Conservation (phyloP, 1,284 basidiomycete species). For the Leccinum subrobustum region DNA sequence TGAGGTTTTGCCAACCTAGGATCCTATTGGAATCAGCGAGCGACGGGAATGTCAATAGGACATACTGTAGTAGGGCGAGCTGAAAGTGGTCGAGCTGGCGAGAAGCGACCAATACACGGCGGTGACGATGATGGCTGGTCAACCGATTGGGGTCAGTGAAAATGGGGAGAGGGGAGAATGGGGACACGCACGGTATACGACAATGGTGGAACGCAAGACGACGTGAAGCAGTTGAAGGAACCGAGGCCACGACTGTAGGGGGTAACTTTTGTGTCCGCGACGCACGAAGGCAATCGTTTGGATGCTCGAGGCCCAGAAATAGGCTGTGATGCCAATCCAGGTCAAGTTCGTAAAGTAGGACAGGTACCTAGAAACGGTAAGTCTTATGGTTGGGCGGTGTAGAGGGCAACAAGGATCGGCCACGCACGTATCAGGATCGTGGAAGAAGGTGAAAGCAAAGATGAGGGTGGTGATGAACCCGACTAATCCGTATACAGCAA, state of each 20-base stretch:
- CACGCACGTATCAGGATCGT: slow-evolving; percentile 32
- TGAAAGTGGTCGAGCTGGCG: slow-evolving; percentile 42
- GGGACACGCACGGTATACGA: slow-evolving; percentile 55
- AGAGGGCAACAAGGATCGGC: not conserved
- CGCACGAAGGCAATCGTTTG: slow-evolving; percentile 51
- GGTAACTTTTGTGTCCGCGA: slow-evolving; percentile 40
- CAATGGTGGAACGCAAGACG: slow-evolving; percentile 50
- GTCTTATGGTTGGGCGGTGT: not conserved
- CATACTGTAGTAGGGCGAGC: slow-evolving; percentile 39
- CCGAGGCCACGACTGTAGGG: slow-evolving; percentile 58
- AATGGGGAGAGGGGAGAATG: not conserved
- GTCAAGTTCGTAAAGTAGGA: slow-evolving; percentile 65
- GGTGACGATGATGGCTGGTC: slow-evolving; percentile 60
- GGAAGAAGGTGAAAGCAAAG: slow-evolving; percentile 34
- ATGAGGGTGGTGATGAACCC: slow-evolving; percentile 46
- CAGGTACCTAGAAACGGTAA: slow-evolving; percentile 44
- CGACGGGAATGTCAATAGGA: not conserved
- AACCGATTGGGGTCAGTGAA: not conserved
- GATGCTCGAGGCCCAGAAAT: slow-evolving; percentile 57
- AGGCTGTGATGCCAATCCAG: slow-evolving; percentile 60
- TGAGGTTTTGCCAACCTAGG: slow-evolving; percentile 58
- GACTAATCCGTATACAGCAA: slow-evolving; percentile 55
- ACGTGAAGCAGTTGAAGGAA: slow-evolving; percentile 58
- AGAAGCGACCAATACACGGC: slow-evolving; percentile 67
- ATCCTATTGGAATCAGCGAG: slow-evolving; percentile 1